Evolutionary conservation across 768 basidiomycete species (phyloP), one percentile per base, ranked within the genome.

Genomic region (Glaciozyma martinii): DNA sequence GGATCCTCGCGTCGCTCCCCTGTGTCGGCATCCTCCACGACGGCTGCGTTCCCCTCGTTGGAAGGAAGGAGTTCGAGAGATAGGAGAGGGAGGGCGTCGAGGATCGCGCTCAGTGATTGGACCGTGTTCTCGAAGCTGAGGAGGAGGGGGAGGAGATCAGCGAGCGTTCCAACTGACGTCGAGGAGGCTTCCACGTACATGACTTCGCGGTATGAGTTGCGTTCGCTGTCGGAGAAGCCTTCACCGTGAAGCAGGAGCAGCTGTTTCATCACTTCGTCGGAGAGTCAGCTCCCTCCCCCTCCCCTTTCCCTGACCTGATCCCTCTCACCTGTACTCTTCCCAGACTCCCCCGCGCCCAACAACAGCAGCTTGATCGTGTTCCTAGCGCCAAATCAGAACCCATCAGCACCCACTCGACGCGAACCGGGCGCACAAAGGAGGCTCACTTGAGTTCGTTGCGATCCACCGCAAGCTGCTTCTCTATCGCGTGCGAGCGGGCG

Each of bases 181-280:
- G 15, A n/a, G n/a, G n/a, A n/a, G n/a, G n/a, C n/a, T n/a, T n/a
- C n/a, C n/a, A n/a, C 50, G 12, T 23, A 18, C 27, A 94, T 91
- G 74, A 94, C 91, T 78, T 92, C 91, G 76, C 87, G 88, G 83
- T 91, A 94, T 18, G 87, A 86, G 58, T 90, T 88, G 47, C 92
- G 82, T 78, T 94, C 91, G 68, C 84, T 82, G 52, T 85, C 84
- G 73, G 86, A 88, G 80, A 91, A 93, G 0, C 63, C 63, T 1
- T 29, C n/a, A 3, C n/a, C 87, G 75, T 90, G 89, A 70, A 93
- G 90, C 76, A 93, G 86, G 75, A 92, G 90, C 90, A 95, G 91
- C 77, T 94, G 91, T 79, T 91, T 61, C 53, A 27, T 55, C 53
- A 43, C 30, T 40, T 3, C 37, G 37, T 40, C 12, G 37, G 12